These are phyloP conservation scores for Primulina tabacum DNA, from an alignment of 257 asterid species.

Conservation along the genomic window DNA sequence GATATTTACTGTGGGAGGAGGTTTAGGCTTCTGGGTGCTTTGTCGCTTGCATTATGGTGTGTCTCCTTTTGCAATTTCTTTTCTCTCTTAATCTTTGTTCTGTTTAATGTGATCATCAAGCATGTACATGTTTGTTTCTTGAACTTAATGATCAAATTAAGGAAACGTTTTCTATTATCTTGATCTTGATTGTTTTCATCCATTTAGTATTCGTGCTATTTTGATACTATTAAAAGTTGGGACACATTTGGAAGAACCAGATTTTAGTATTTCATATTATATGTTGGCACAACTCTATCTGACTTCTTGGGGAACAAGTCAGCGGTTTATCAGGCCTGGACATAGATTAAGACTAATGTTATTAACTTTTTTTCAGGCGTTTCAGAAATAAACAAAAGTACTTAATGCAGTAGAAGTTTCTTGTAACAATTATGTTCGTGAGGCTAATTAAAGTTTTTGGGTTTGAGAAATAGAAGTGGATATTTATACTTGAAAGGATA, in stretches of 20 bases:
- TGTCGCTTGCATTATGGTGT: slow-evolving; percentile 53
- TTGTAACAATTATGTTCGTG: background rate
- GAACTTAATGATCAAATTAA: background rate
- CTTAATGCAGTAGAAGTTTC: background rate
- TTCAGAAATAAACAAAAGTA: no score
- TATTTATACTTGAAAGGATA: no score
- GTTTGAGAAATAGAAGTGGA: background rate
- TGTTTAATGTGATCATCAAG: background rate
- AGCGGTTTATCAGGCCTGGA: no score
- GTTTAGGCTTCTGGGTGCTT: slow-evolving; percentile 78
- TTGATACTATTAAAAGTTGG: background rate
- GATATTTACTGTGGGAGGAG: slow-evolving; percentile 77
- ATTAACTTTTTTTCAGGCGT: no score
- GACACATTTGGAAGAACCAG: background rate
- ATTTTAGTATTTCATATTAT: background rate
- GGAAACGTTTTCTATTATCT: background rate
- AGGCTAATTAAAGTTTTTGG: background rate
- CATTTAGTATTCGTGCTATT: background rate
- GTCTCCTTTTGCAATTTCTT: background rate
- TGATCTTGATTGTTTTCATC: background rate
- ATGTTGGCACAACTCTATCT: background rate
- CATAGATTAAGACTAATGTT: no score
- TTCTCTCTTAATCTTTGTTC: background rate
- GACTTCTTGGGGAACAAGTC: no score
- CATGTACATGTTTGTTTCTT: background rate